Conservation (phyloP, 2,329 filamentous ascomycete species). For the Cordyceps cateniannulata region DNA sequence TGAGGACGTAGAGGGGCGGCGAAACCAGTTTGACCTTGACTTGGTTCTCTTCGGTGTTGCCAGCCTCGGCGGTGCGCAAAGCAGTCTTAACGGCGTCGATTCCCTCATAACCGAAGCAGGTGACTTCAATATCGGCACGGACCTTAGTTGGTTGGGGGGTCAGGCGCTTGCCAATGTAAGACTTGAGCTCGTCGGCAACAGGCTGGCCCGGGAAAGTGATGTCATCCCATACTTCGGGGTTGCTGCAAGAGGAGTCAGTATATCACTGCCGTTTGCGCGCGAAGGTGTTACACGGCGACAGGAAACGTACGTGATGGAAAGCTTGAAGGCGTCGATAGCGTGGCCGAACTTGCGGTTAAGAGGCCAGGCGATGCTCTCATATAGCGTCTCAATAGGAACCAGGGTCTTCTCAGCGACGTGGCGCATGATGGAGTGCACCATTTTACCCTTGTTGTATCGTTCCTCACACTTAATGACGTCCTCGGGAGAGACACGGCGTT, state of each 20-base stretch:
- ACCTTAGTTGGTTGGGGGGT: slow-evolving; percentile 99
- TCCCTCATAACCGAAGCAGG: slow-evolving; percentile 91
- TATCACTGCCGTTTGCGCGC: too few species aligned
- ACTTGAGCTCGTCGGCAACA: slow-evolving; percentile 82
- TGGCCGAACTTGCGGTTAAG: slow-evolving; percentile 97
- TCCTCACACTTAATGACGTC: slow-evolving; percentile 99
- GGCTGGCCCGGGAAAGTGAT: slow-evolving; percentile 80
- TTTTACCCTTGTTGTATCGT: slow-evolving; percentile 99
- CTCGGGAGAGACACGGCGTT: slow-evolving; percentile 94
- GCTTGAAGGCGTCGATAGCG: slow-evolving; percentile 96
- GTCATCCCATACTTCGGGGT: slow-evolving; percentile 93
- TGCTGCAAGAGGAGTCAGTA: slow-evolving; percentile 44
- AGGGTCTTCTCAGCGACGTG: slow-evolving; percentile 97
- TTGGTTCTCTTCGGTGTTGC: slow-evolving; percentile 86
- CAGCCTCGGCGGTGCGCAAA: slow-evolving; percentile 81
- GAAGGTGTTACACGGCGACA: background rate
- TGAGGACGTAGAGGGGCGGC: slow-evolving; percentile 92
- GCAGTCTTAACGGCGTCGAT: slow-evolving; percentile 97
- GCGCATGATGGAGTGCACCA: slow-evolving; percentile 97
- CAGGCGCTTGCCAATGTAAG: slow-evolving; percentile 93
- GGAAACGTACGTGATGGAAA: slow-evolving; percentile 79
- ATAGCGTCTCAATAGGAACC: slow-evolving; percentile 88
- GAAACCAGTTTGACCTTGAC: slow-evolving; percentile 99
- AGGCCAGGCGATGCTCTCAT: slow-evolving; percentile 93
- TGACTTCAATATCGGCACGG: slow-evolving; percentile 93